phyloP scores from a whole-genome alignment of 2,329 filamentous ascomycete species.

The Aschersonia sp. region DNA sequence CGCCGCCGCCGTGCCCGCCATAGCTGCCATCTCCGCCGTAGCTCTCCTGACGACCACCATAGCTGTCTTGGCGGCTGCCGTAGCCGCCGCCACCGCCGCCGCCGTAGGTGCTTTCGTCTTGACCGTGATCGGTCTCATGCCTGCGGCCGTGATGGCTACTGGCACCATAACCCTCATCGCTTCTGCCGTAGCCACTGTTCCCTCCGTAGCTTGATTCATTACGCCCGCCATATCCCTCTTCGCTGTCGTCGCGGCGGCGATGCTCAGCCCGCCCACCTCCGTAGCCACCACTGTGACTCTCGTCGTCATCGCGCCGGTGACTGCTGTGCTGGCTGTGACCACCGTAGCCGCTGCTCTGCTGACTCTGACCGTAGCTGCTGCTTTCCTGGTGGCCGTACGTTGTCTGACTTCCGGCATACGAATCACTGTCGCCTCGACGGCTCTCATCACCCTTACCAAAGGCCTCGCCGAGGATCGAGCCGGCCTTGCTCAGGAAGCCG shows the following conservation, averaged over 20 bases:
- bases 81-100: conserved; percentile 5
- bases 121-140: conserved; percentile 10
- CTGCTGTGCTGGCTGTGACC: conserved; percentile 38
- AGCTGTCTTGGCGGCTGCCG: conserved; percentile 10
- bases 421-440: conserved; percentile 41
- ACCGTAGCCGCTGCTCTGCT: conserved; percentile 37
- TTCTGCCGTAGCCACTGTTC: conserved; percentile 2
- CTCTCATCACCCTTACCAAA: conserved; percentile 40
- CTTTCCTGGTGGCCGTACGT: conserved; percentile 42
- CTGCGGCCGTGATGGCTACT: conserved; percentile 1
- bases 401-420: conserved; percentile 43
- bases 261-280: conserved; percentile 1
- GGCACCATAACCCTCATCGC: conserved; percentile 10
- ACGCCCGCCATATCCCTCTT: conserved; percentile 2
- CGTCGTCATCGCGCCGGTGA: conserved; percentile 13
- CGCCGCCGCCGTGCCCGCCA: conserved; percentile 7
- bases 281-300: conserved; percentile 8
- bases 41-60: conserved; percentile 10
- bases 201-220: conserved; percentile 1
- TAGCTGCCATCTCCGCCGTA: conserved; percentile 10
- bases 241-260: conserved; percentile 1
- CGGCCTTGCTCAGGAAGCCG: conserved; percentile 56
- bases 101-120: conserved; percentile 12
- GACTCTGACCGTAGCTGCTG: conserved; percentile 43
- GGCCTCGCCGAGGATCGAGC: conserved; percentile 48